Conservation (phyloP, 2,329 filamentous ascomycete species). For the Ceratocystis lukuohia region DNA sequence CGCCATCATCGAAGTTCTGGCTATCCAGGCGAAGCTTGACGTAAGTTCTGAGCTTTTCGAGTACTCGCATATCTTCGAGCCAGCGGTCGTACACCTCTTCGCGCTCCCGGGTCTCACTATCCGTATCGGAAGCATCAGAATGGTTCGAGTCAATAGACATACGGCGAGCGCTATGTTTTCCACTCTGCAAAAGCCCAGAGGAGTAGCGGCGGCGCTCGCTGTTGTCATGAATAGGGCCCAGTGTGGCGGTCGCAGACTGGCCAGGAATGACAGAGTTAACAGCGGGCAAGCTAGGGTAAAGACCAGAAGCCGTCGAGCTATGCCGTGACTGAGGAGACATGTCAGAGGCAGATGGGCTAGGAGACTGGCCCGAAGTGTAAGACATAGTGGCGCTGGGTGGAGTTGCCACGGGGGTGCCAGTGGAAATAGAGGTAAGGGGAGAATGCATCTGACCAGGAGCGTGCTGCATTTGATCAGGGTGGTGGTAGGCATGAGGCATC, state of each 20-base stretch:
- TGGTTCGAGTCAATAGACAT: constrained; percentile 33
- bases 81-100: constrained; percentile 52
- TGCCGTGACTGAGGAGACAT: constrained; percentile 54
- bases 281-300: constrained; percentile 60
- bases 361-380: constrained; percentile 66
- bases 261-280: constrained; percentile 56
- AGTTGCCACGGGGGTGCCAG: constrained; percentile 63
- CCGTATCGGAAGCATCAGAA: constrained; percentile 40
- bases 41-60: constrained; percentile 47
- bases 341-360: constrained; percentile 54
- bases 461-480: constrained; percentile 22
- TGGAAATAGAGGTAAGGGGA: constrained; percentile 44
- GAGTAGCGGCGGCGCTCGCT: constrained; percentile 53
- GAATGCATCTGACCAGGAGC: constrained; percentile 46
- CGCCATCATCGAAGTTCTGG: constrained; percentile 37
- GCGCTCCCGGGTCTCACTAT: constrained; percentile 39
- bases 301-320: constrained; percentile 44
- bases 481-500: constrained; percentile 21
- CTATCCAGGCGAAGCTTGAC: constrained; percentile 44
- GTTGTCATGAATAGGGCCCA: constrained; percentile 53
- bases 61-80: constrained; percentile 52
- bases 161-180: constrained; percentile 31
- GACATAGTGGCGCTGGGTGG: constrained; percentile 63
- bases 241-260: constrained; percentile 55
- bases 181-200: constrained; percentile 52